These are phyloP conservation scores for Lepiota venenata DNA, from an alignment of 768 basidiomycete genomes.

Conservation along the genomic window DNA sequence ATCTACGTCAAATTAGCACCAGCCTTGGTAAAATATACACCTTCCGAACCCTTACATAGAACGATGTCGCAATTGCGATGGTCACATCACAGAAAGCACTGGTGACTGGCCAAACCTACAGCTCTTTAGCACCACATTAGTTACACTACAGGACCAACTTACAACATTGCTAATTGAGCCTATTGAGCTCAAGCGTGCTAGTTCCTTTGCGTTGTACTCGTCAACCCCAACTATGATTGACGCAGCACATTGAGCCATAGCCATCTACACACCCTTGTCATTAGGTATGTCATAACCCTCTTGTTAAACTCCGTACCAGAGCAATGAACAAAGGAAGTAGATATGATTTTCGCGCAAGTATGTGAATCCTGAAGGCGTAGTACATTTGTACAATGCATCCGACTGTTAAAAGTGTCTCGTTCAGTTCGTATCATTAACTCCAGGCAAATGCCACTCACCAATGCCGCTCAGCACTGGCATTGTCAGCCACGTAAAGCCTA, in stretches of 20 bases:
- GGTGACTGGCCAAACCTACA: constrained; percentile 30
- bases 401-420: not conserved
- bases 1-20: not conserved
- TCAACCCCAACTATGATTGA: constrained; percentile 6
- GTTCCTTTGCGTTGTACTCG: not conserved
- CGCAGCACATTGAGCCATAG: constrained; percentile 7
- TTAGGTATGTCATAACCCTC: not conserved
- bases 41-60: constrained; percentile 21
- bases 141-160: not conserved
- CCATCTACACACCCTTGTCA: not conserved
- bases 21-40: not conserved
- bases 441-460: constrained; percentile 12
- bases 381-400: constrained; percentile 4
- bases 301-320: not conserved
- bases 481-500: constrained; percentile 24
- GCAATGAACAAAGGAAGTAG: constrained; percentile 1
- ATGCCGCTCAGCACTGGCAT: constrained; percentile 25
- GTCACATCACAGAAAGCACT: constrained; percentile 28
- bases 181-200: not conserved
- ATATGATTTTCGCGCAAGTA: not conserved
- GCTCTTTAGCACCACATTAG: not conserved
- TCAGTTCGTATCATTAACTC: not conserved
- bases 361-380: constrained; percentile 5
- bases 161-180: constrained; percentile 1
- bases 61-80: constrained; percentile 28